Evolutionary conservation across 148 eudicot genomes (phyloP).

Genomic region (Talinum fruticosum): DNA sequence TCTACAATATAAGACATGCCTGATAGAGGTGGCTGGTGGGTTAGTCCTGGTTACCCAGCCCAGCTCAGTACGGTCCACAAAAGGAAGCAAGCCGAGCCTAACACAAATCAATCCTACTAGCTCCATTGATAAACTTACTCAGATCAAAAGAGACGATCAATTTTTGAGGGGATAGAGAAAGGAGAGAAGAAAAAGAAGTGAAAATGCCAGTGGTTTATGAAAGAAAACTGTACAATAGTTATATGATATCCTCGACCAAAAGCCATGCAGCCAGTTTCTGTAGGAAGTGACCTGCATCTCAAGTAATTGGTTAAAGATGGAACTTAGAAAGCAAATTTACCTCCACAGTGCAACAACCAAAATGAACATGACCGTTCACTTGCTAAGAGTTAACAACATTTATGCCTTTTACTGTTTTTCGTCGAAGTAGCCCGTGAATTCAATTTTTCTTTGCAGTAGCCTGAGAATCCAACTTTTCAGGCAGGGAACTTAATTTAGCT

Average conservation of each 20-base stretch:
- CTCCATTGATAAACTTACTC: too few species aligned
- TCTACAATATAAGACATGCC: too few species aligned
- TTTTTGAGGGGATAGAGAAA: too few species aligned
- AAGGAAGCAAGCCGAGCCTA: too few species aligned
- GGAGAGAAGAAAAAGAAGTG: too few species aligned
- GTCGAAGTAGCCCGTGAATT: constrained; percentile 29
- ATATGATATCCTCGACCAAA: neutral
- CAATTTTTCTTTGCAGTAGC: constrained; percentile 32
- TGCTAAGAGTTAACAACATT: constrained; percentile 1
- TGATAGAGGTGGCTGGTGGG: too few species aligned
- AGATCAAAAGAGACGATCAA: too few species aligned
- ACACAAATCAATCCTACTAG: too few species aligned
- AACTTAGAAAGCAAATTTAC: neutral
- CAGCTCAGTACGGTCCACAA: too few species aligned
- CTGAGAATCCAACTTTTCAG: constrained; percentile 26
- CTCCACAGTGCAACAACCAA: neutral
- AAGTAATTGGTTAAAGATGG: neutral
- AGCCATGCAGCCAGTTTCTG: neutral
- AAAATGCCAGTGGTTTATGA: neutral
- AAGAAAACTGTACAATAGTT: neutral
- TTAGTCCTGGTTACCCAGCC: too few species aligned
- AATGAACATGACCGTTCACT: neutral
- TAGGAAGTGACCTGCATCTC: neutral
- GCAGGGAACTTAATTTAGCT: constrained; percentile 37
- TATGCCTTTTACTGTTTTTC: constrained; percentile 51